These are phyloP conservation scores for Monosporascus sp. DNA, from an alignment of 2,329 filamentous ascomycete genomes.

Conservation along the genomic window DNA sequence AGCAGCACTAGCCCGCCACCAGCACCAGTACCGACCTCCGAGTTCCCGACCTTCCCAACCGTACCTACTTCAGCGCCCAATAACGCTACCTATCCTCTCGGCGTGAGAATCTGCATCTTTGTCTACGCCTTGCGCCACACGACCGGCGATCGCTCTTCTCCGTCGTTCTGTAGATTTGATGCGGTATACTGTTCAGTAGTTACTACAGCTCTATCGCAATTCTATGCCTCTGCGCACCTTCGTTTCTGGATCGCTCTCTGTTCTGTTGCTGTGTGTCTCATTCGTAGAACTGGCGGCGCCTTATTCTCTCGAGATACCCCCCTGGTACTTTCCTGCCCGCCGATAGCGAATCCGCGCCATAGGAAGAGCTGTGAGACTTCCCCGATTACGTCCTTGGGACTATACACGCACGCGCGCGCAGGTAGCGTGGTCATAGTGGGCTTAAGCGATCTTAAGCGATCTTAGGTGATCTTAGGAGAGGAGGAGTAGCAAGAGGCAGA, in stretches of 20 bases:
- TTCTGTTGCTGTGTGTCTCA: no score
- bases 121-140: not conserved
- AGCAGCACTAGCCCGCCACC: not conserved
- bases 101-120: not conserved
- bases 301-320: not conserved
- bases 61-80: not conserved
- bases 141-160: not conserved
- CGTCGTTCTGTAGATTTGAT: not conserved
- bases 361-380: not conserved
- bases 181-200: not conserved
- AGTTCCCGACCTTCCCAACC: not conserved
- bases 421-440: not conserved
- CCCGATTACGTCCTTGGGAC: not conserved
- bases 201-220: not conserved
- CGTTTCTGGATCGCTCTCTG: not conserved
- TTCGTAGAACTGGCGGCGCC: no score
- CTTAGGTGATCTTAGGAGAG: not conserved
- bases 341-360: not conserved
- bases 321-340: not conserved
- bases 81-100: not conserved
- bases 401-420: not conserved
- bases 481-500: constrained; percentile 2
- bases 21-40: not conserved
- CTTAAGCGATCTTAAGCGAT: not conserved
- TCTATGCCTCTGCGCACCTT: not conserved